Conservation (phyloP, 2,329 filamentous ascomycete species). For the Talaromyces pinophilus region DNA sequence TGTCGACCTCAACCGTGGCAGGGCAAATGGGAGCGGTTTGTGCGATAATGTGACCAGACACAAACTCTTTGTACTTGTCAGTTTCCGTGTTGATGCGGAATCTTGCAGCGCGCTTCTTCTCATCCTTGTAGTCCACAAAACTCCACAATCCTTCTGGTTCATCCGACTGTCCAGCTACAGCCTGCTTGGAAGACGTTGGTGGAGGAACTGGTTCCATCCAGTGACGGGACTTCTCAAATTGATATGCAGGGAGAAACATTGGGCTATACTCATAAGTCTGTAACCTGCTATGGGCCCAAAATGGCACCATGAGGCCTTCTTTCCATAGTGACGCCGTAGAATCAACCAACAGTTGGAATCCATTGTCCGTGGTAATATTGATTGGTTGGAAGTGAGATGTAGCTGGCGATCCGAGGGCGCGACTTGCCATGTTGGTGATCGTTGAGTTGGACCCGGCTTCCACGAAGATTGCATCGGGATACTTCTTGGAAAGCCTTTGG, state of each 20-base stretch:
- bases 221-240: slow-evolving; percentile 37
- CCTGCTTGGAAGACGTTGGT: background rate
- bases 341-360: slow-evolving; percentile 15
- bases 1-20: slow-evolving; percentile 42
- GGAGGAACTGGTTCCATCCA: slow-evolving; percentile 32
- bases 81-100: slow-evolving; percentile 48
- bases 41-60: slow-evolving; percentile 45
- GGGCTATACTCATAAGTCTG: slow-evolving; percentile 29
- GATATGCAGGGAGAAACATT: slow-evolving; percentile 38
- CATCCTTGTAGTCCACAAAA: slow-evolving; percentile 30
- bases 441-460: slow-evolving; percentile 48
- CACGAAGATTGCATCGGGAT: slow-evolving; percentile 37
- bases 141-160: slow-evolving; percentile 29
- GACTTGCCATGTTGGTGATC: slow-evolving; percentile 37
- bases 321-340: slow-evolving; percentile 33
- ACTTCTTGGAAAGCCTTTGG: slow-evolving; percentile 37
- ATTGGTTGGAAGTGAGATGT: slow-evolving; percentile 24
- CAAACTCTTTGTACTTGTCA: slow-evolving; percentile 36
- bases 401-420: slow-evolving; percentile 27
- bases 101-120: slow-evolving; percentile 21
- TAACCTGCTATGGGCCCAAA: slow-evolving; percentile 33
- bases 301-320: slow-evolving; percentile 28
- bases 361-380: slow-evolving; percentile 20
- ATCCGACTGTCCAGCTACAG: background rate
- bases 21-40: slow-evolving; percentile 45